Conservation (phyloP, 345 rosid species). For the Draba incana region DNA sequence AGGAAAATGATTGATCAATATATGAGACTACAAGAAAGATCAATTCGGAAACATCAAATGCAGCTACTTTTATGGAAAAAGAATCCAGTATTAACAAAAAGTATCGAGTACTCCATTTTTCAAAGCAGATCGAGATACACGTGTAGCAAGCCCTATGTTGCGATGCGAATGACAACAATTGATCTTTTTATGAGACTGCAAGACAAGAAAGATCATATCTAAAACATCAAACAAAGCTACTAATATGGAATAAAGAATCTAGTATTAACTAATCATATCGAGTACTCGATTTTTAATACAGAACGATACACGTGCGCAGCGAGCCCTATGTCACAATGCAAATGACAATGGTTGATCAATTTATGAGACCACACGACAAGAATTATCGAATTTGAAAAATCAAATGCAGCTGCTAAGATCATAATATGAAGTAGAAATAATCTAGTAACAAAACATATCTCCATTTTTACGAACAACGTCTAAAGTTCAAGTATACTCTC, state of each 20-base stretch:
- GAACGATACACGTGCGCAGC: neutral
- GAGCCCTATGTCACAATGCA: neutral
- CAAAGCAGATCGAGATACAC: neutral
- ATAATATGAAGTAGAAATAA: constrained; percentile 3
- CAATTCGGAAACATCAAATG: constrained; percentile 6
- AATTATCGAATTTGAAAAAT: constrained; percentile 13
- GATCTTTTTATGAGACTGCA: constrained; percentile 2
- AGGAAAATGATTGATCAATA: constrained; percentile 11
- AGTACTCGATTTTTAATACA: neutral
- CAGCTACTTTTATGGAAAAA: neutral
- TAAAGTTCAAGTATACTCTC: neutral
- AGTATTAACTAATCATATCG: neutral
- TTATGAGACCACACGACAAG: constrained; percentile 9
- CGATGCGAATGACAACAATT: neutral
- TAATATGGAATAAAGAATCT: constrained; percentile 8
- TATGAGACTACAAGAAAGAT: constrained; percentile 23
- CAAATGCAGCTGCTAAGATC: constrained; percentile 26
- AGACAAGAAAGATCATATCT: constrained; percentile 1
- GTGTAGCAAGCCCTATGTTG: constrained; percentile 12
- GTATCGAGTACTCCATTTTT: neutral
- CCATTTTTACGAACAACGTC: neutral
- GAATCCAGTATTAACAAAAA: neutral
- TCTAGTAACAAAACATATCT: neutral
- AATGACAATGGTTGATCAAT: neutral
- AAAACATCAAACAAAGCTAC: constrained; percentile 14